Evolutionary conservation across 257 asterid species (phyloP).

Genomic region (Eustoma russellianum): DNA sequence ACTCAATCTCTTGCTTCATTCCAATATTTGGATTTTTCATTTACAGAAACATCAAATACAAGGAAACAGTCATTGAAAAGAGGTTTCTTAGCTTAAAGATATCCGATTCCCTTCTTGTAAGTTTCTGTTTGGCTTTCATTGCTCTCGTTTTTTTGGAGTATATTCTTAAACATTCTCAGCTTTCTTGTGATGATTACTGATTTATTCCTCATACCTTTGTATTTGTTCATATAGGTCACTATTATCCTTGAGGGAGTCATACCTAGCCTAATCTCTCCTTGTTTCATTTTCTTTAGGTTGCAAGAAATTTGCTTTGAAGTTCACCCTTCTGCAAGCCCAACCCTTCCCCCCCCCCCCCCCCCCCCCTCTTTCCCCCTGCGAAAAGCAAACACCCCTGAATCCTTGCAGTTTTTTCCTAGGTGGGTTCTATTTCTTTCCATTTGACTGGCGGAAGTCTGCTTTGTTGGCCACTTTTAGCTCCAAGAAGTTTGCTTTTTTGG

Average conservation of each 20-base stretch:
- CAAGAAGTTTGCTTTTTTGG: neutral
- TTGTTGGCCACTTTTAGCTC: no score
- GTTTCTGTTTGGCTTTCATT: constrained; percentile 38
- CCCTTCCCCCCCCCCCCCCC: no score
- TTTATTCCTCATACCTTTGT: constrained; percentile 10
- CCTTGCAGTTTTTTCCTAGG: neutral
- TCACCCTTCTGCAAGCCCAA: no score
- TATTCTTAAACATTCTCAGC: constrained; percentile 31
- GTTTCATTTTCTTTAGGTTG: no score
- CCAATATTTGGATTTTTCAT: constrained; percentile 14
- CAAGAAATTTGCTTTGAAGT: no score
- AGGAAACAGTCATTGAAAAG: constrained; percentile 18
- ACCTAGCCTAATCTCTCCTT: no score
- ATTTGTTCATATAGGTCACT: constrained; percentile 1
- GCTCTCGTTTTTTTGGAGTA: constrained; percentile 23
- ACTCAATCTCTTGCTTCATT: constrained; percentile 72
- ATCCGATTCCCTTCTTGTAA: constrained; percentile 92
- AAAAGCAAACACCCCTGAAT: no score
- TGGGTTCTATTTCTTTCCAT: neutral
- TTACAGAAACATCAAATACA: no score
- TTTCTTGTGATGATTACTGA: constrained; percentile 11
- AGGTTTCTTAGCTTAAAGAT: constrained; percentile 72
- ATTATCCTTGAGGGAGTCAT: no score
- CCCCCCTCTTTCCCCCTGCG: no score
- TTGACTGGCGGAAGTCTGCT: no score